phyloP scores from a whole-genome alignment of 164 flowering plant genomes.

The Pachysandra terminalis region DNA sequence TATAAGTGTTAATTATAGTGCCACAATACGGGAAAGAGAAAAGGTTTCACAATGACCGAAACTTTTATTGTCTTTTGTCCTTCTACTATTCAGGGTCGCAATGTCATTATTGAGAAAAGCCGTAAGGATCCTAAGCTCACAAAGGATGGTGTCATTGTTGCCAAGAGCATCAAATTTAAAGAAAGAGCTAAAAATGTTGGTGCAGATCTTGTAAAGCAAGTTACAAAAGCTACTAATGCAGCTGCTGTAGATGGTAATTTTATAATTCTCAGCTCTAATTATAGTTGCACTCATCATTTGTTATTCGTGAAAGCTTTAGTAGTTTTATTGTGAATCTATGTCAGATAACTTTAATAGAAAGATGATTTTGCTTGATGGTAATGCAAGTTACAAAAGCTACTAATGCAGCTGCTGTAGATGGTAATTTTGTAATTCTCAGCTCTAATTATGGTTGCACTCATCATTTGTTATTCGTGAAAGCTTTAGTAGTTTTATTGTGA shows the following conservation, averaged over 20 bases:
- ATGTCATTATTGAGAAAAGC: conserved; percentile 72
- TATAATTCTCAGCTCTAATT: background rate
- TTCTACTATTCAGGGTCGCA: conserved; percentile 57
- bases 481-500: background rate
- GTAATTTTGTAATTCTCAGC: conserved; percentile 28
- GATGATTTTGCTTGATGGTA: conserved; percentile 30
- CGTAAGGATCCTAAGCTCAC: conserved; percentile 67
- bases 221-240: conserved; percentile 77
- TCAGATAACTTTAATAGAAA: background rate
- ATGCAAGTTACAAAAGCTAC: conserved; percentile 92
- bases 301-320: no score
- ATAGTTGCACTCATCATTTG: no score
- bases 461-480: no score
- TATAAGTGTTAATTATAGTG: no score
- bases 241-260: conserved; percentile 87
- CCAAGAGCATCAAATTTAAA: conserved; percentile 74
- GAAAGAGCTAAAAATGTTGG: conserved; percentile 81
- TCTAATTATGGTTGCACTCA: background rate
- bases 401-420: conserved; percentile 87
- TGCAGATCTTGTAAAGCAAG: conserved; percentile 89
- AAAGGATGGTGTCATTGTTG: conserved; percentile 94
- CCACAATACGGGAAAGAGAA: background rate
- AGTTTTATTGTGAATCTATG: background rate
- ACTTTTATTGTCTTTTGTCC: background rate
- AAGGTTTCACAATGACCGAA: background rate